phyloP scores from a whole-genome alignment of 495 filamentous ascomycete species.

The Annulohypoxylon nitens region DNA sequence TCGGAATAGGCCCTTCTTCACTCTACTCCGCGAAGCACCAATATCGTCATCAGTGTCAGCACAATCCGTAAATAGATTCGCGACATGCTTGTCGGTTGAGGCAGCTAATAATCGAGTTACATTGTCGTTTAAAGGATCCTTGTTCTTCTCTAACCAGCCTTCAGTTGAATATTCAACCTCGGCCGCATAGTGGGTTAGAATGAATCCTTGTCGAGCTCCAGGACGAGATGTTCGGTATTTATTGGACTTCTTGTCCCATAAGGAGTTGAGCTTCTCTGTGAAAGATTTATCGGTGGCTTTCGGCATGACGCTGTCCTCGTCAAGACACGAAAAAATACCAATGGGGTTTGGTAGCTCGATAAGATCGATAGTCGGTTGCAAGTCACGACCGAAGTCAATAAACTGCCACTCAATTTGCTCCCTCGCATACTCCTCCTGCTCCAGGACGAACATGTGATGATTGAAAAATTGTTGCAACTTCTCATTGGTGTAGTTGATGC shows the following conservation, averaged over 20 bases:
- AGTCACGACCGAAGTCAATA: conserved; percentile 97
- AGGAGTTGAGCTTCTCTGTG: conserved; percentile 94
- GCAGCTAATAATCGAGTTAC: conserved; percentile 86
- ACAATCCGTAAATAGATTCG: conserved; percentile 89
- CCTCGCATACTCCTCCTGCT: conserved; percentile 97
- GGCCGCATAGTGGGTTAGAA: conserved; percentile 98
- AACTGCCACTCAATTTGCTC: conserved; percentile 99
- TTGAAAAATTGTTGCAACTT: conserved; percentile 99
- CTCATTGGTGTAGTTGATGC: conserved; percentile 99
- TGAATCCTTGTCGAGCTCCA: conserved; percentile 81
- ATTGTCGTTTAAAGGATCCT: conserved; percentile 98
- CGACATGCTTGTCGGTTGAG: conserved; percentile 85
- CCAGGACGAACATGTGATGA: conserved; percentile 99
- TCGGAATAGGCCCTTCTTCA: conserved; percentile 97
- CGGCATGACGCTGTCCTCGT: conserved; percentile 99
- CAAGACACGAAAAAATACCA: conserved; percentile 97
- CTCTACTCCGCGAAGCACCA: conserved; percentile 78
- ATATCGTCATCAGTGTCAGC: conserved; percentile 76
- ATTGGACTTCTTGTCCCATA: conserved; percentile 95
- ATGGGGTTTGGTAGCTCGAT: conserved; percentile 98
- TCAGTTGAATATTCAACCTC: conserved; percentile 97
- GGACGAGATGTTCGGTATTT: conserved; percentile 93
- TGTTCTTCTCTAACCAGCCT: conserved; percentile 99
- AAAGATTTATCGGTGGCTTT: conserved; percentile 98
- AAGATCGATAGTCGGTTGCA: conserved; percentile 97